These are phyloP conservation scores for Copromyces sp. DNA, from an alignment of 495 filamentous ascomycete genomes.

Conservation along the genomic window DNA sequence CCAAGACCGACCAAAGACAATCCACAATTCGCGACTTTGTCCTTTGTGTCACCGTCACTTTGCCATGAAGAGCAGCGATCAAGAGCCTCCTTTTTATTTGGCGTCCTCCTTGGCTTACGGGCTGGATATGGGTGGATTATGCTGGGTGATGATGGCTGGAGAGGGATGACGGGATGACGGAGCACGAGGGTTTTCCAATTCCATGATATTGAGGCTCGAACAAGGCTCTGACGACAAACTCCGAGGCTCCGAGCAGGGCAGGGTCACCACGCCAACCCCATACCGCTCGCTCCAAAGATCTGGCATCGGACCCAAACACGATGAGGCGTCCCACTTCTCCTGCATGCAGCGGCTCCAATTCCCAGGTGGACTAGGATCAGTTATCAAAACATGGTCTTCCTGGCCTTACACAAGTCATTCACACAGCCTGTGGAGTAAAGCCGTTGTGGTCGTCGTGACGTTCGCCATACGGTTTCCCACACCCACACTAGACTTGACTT, in stretches of 20 bases:
- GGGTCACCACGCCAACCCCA: background rate
- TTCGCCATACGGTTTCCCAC: background rate
- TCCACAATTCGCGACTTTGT: background rate
- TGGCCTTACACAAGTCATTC: background rate
- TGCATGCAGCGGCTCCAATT: background rate
- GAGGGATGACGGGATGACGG: background rate
- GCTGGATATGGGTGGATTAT: background rate
- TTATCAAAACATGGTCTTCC: background rate
- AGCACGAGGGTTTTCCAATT: background rate
- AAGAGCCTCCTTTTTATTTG: background rate
- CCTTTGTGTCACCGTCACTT: background rate
- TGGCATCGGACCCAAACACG: background rate
- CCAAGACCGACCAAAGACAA: slow-evolving; percentile 1
- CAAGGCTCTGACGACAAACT: background rate
- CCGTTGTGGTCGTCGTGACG: background rate
- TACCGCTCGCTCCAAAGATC: background rate
- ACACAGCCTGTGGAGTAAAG: background rate
- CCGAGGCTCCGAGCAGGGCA: background rate
- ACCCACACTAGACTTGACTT: background rate
- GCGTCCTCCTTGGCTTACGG: background rate
- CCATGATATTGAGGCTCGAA: background rate
- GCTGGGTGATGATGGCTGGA: background rate
- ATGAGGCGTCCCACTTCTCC: background rate
- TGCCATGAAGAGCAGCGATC: background rate
- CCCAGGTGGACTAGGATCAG: background rate